Conservation (phyloP, 345 rosid species). For the Tarenaya hassleriana region DNA sequence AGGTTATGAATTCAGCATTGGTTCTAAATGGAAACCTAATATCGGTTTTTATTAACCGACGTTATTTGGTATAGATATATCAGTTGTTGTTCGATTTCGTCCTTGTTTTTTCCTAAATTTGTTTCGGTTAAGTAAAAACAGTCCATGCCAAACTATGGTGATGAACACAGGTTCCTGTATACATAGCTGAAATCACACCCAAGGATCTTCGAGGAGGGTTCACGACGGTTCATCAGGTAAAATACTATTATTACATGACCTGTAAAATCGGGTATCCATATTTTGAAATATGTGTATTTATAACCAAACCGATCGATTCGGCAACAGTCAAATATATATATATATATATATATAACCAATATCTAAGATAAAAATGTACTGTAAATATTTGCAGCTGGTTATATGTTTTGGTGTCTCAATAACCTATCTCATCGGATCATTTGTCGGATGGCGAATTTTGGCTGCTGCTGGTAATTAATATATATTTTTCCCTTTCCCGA, state of each 20-base stretch:
- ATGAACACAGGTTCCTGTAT: conserved; percentile 59
- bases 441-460: conserved; percentile 51
- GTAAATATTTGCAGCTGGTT: conserved; percentile 52
- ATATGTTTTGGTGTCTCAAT: conserved; percentile 66
- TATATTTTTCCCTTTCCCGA: background rate
- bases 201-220: conserved; percentile 69
- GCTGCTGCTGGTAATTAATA: conserved; percentile 52
- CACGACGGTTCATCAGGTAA: conserved; percentile 50
- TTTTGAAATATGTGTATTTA: background rate
- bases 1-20: too few species aligned
- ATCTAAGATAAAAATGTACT: background rate
- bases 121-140: too few species aligned
- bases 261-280: background rate
- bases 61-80: background rate
- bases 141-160: too few species aligned
- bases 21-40: background rate
- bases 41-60: background rate
- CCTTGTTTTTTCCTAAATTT: background rate
- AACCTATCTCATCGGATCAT: conserved; percentile 67
- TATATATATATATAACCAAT: background rate
- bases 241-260: background rate
- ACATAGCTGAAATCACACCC: conserved; percentile 79
- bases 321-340: background rate
- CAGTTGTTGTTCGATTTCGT: background rate
- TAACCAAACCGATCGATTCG: too few species aligned